Conservation (phyloP, 805 yeast genomes). For the Candida gorgasii region DNA sequence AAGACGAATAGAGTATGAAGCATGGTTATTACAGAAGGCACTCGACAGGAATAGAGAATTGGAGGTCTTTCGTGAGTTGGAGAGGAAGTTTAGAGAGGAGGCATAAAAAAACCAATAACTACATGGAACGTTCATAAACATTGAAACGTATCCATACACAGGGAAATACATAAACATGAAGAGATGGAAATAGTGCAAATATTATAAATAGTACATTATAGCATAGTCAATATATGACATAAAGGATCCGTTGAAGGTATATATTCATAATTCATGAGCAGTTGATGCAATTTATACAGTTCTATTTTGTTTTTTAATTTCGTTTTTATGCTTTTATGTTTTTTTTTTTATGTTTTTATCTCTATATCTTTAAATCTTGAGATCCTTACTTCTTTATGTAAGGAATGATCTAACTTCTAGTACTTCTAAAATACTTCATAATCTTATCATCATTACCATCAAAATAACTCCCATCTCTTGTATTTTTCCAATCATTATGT, state of each 20-base stretch:
- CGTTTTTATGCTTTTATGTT: no score
- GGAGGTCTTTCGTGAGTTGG: constrained; percentile 30
- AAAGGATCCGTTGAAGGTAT: constrained; percentile 7
- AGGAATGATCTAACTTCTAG: constrained; percentile 45
- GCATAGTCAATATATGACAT: not conserved
- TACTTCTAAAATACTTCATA: constrained; percentile 51
- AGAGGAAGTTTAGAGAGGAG: constrained; percentile 20
- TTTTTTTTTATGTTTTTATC: not conserved
- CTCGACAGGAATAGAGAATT: constrained; percentile 24
- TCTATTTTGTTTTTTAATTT: no score
- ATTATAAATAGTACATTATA: not conserved
- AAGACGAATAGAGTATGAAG: constrained; percentile 28
- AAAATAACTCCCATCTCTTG: constrained; percentile 37
- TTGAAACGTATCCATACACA: not conserved
- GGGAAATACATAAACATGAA: not conserved
- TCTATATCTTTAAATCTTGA: not conserved
- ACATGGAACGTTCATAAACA: not conserved
- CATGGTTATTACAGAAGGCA: constrained; percentile 30
- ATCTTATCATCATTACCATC: constrained; percentile 48
- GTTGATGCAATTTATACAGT: constrained; percentile 3
- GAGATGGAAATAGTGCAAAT: no score
- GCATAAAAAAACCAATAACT: not conserved
- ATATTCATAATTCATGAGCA: constrained; percentile 5
- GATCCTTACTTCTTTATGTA: no score
- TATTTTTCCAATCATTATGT: constrained; percentile 57